Evolutionary conservation across 1,284 basidiomycete genomes (phyloP).

Genomic region (Heterobasidion occidentale): DNA sequence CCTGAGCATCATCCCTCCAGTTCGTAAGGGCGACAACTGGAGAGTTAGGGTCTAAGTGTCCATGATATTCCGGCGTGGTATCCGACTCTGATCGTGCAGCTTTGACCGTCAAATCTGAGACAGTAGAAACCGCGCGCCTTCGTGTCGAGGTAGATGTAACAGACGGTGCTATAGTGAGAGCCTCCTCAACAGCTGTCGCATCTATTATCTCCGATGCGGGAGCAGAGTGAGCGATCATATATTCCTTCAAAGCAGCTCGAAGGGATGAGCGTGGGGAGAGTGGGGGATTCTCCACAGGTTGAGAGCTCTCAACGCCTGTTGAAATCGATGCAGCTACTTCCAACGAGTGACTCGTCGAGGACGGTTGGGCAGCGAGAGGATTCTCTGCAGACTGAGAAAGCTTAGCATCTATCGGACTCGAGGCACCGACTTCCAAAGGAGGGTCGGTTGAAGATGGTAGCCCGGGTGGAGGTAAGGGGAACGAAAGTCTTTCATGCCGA

Average conservation of each 20-base stretch:
- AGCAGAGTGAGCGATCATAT: not conserved
- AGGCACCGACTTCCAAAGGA: no score
- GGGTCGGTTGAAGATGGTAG: not conserved
- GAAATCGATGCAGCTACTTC: not conserved
- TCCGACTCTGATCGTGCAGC: not conserved
- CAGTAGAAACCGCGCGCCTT: not conserved
- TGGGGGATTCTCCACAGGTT: not conserved
- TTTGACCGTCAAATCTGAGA: not conserved
- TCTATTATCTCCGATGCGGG: not conserved
- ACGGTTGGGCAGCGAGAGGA: no score
- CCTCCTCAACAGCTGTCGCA: not conserved
- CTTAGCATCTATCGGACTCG: no score
- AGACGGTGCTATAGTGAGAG: not conserved
- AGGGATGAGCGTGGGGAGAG: not conserved
- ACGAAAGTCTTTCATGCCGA: not conserved
- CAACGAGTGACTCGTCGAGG: no score
- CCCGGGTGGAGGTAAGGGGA: not conserved
- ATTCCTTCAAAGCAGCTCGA: not conserved
- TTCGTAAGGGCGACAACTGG: not conserved
- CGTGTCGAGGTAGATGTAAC: no score
- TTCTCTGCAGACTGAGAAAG: no score
- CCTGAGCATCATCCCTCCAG: not conserved
- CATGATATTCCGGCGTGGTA: not conserved
- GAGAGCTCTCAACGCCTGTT: not conserved
- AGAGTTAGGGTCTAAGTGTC: not conserved